Evolutionary conservation across 768 basidiomycete species (phyloP), one percentile per base, ranked within the genome.

Genomic region (Leccinum subgranulosum): DNA sequence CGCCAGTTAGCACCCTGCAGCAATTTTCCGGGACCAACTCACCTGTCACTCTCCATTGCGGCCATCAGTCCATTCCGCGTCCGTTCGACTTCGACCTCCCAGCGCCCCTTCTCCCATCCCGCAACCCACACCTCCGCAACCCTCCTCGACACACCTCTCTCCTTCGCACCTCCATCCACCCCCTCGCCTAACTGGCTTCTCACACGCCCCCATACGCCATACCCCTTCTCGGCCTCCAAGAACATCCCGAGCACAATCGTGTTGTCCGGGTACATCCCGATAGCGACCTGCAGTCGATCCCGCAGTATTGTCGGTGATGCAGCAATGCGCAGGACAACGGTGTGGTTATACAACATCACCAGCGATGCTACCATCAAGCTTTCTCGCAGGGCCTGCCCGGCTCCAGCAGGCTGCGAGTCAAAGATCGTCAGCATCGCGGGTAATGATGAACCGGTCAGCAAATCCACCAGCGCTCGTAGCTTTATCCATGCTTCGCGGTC

Each of bases 131-230:
- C 82, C 63, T 93, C 89, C 60, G 82, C 77, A 4, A 82, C 73
- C 55, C 86, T 75, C 66, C 88, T 75, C 41, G 77, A 71, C 14
- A 92, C 74, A 55, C 77, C 79, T 69, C 88, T 90, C 56, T 79
- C 75, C 54, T 70, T 73, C 9, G 66, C 72, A 10, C 71, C 73
- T 28, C 73, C 77, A 19, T 68, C 60, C n/a, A 58, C 56, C 6
- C 56, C 66, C 53, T 83, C 83, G 1, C 85, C 83, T 33, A 88
- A 63, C 52, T 83, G 76, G 15, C 74, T 70, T 57, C 86, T 74
- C 31, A 92, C 82, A 25, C 82, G 78, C 6, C 90, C 90, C 90
- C 91, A 92, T 23, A 89, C 78, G 0, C 87, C 86, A 64, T 89
- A 84, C 1, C 90, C 87, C 60, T 81, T 86, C 73, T 93, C 86